A percentile compares a stretch with the other conserved stretches of the same genome.
Evolutionary conservation across 225 moss, liverwort and hornwort genomes (phyloP).

Genomic region (Thuidium tamariscinum): DNA sequence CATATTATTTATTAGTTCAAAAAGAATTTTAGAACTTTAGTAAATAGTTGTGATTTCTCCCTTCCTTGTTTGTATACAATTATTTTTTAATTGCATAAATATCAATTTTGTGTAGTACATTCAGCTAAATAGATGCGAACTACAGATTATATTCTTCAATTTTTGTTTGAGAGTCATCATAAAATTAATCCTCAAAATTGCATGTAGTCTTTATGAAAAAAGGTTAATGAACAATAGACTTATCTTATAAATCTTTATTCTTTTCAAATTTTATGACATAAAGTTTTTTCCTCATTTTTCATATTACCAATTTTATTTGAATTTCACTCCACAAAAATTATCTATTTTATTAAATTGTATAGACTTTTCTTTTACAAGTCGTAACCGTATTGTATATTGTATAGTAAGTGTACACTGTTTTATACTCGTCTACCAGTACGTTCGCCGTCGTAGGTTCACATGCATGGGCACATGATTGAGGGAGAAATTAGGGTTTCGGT

Average conservation of each 20-base stretch:
- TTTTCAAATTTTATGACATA: neutral
- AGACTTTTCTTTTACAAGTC: neutral
- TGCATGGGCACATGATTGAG: neutral
- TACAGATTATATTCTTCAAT: neutral
- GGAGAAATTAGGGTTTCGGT: neutral
- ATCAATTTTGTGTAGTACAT: neutral
- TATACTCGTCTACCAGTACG: neutral
- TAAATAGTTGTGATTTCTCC: neutral
- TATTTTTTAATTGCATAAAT: no score
- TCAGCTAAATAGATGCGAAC: neutral
- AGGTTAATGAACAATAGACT: neutral
- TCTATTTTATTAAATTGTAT: neutral
- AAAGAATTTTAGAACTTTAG: neutral
- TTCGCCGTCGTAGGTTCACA: neutral
- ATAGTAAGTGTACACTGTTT: no score
- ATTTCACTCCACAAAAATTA: neutral
- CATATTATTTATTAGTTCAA: neutral
- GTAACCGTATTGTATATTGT: fast-evolving
- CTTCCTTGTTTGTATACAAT: neutral
- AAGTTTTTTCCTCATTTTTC: neutral
- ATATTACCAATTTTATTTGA: no score
- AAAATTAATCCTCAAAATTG: neutral
- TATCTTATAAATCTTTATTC: neutral
- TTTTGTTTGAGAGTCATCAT: neutral
- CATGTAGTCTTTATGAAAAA: fast-evolving